Base-by-base conservation (phyloP, 1,284 basidiomycete species). In the Phellopilus nigrolimitatus region DNA sequence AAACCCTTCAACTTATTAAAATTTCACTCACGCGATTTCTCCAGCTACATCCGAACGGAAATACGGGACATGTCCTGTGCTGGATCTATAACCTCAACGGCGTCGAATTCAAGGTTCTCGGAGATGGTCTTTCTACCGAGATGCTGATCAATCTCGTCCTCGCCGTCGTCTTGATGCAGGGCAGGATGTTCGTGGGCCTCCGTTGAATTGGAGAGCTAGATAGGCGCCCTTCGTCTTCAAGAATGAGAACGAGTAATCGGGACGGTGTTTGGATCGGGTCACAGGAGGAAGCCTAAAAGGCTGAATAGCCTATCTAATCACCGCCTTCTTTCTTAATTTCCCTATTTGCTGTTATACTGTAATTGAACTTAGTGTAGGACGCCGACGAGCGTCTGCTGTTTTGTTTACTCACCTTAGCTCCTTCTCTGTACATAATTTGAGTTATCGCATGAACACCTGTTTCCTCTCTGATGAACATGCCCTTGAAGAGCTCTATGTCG, bases 131-230 rank as follows among this genome's bases (percentile, higher is more conserved):
- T 6, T 34, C 43, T 1, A 39, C 37, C n/a, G 53, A 55, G 17
- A 21, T 55, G 25, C 22, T 55, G 24, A 45, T 40, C 25, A 39
- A 33, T 39, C 33, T 55, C 22, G 42, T 55, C 45, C 38, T 55
- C 17, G 48, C 48, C 6, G 24, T 45, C 6, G 19, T 51, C 30
- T 10, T 51, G 25, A 41, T 55, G 47, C 53, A 55, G 34, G 49
- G 53, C 15, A 42, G 39, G 25, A 34, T 33, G 44, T 55, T 55
- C 31, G 53, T 51, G 27, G 53, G 53, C 10, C 27, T 54, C 10
- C 21, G 31, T 1, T 49, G 34, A 46, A n/a, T 28, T 10, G 17
- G 13, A 19, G n/a, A n/a, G 12, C 44, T 17, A 28, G 17, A 5
- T 28, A 6, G 39, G n/a, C 12, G 27, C 13, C 5, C 34, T 43